phyloP scores from a whole-genome alignment of 2,329 filamentous ascomycete genomes.

The Tolypocladium capitatum region DNA sequence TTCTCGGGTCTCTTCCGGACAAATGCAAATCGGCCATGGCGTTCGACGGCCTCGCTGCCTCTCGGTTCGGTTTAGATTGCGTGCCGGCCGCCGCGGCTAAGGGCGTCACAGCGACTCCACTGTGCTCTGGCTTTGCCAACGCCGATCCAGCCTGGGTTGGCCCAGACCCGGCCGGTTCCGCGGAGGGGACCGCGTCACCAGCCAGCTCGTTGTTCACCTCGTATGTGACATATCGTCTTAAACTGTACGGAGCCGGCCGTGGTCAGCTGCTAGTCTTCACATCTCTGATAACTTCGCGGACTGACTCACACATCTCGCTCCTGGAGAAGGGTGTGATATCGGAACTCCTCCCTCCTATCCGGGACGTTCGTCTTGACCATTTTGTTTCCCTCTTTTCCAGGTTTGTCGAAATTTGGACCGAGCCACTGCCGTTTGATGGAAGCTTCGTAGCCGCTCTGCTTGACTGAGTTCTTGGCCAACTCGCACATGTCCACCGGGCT shows the following conservation, averaged over 20 bases:
- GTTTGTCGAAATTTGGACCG: constrained; percentile 61
- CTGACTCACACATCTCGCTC: constrained; percentile 68
- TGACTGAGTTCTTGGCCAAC: constrained; percentile 87
- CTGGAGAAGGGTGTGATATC: constrained; percentile 72
- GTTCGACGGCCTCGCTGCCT: constrained; percentile 24
- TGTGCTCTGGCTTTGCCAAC: neutral
- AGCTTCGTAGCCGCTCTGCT: constrained; percentile 86
- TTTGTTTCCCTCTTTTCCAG: constrained; percentile 73
- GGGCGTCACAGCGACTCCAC: neutral
- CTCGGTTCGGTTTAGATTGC: constrained; percentile 9
- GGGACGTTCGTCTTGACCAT: constrained; percentile 96
- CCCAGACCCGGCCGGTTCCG: neutral
- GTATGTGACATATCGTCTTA: constrained; percentile 29
- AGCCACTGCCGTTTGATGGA: constrained; percentile 87
- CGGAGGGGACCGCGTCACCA: constrained; percentile 4
- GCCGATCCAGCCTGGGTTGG: neutral
- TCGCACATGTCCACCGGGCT: constrained; percentile 98
- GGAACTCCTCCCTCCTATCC: constrained; percentile 79
- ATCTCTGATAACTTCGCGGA: neutral
- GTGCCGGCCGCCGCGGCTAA: neutral
- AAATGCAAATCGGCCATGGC: constrained; percentile 31
- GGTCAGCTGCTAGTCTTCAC: neutral
- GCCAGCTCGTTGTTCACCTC: constrained; percentile 12
- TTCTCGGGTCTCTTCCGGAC: constrained; percentile 49
- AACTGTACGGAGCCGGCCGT: constrained; percentile 13